Evolutionary conservation across 1,139 yeast genomes (phyloP).

Genomic region (Protomyces macrosporus): DNA sequence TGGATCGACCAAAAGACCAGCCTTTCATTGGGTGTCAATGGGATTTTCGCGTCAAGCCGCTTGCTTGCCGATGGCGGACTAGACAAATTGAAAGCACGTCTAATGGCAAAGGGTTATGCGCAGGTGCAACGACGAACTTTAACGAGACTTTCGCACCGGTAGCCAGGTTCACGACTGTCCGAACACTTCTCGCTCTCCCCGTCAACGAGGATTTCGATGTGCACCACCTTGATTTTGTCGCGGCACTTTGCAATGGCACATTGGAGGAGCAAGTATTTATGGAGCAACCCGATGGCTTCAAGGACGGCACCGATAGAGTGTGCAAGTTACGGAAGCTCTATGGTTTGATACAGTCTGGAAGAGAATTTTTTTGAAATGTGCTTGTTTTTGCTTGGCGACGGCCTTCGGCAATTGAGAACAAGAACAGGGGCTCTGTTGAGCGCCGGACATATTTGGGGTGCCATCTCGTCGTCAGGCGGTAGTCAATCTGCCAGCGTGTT

Average conservation of each 20-base stretch:
- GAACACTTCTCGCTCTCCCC: neutral
- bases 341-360: too few relatives aligned
- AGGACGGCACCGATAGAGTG: neutral
- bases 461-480: too few relatives aligned
- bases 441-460: too few relatives aligned
- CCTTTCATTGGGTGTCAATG: conserved; percentile 11
- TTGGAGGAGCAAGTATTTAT: neutral
- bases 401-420: too few relatives aligned
- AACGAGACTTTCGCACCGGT: neutral
- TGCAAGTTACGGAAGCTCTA: too few relatives aligned
- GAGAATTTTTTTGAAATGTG: too few relatives aligned
- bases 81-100: conserved; percentile 27
- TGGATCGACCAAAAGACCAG: neutral
- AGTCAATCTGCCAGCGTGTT: too few relatives aligned
- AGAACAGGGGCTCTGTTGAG: too few relatives aligned
- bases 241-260: neutral
- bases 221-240: neutral
- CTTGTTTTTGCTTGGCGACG: too few relatives aligned
- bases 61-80: conserved; percentile 12
- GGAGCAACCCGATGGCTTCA: neutral
- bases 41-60: conserved; percentile 24
- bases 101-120: conserved; percentile 28
- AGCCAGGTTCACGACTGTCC: neutral
- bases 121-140: conserved; percentile 11
- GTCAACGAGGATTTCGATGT: neutral